Evolutionary conservation across 306 rosid genomes (phyloP).

Genomic region (Acacia confusa): DNA sequence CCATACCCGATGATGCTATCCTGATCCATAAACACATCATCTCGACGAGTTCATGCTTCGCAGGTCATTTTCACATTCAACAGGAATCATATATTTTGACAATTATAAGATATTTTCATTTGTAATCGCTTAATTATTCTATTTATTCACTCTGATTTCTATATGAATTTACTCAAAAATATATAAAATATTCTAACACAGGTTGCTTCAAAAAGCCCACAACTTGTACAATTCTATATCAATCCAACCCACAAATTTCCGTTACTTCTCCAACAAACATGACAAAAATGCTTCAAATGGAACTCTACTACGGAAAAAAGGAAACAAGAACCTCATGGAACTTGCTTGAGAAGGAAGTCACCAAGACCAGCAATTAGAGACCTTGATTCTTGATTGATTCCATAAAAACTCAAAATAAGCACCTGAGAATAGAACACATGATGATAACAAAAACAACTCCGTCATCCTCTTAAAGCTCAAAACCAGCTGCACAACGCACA

Average conservation of each 20-base stretch:
- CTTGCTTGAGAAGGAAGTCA: not conserved
- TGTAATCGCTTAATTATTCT: not conserved
- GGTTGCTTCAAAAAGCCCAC: not conserved
- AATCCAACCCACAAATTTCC: not conserved
- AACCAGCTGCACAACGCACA: conserved; percentile 21
- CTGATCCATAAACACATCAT: not conserved
- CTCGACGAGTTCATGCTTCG: not conserved
- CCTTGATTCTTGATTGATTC: not conserved
- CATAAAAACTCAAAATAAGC: not conserved
- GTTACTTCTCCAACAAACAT: not conserved
- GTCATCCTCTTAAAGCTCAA: conserved; percentile 24
- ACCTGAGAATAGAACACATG: not conserved
- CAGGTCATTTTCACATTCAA: not conserved
- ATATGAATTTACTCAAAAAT: not conserved
- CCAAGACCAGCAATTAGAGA: not conserved
- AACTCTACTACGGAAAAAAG: not conserved
- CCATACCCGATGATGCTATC: not conserved
- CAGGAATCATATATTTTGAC: not conserved
- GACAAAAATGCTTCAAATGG: not conserved
- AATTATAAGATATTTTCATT: not conserved
- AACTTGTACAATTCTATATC: not conserved
- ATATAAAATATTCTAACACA: not conserved
- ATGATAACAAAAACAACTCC: conserved; percentile 22
- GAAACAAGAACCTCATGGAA: not conserved
- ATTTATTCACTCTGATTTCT: not conserved